These are phyloP conservation scores for Venturia pyrina DNA, from an alignment of 2,329 filamentous ascomycete genomes.

Conservation along the genomic window DNA sequence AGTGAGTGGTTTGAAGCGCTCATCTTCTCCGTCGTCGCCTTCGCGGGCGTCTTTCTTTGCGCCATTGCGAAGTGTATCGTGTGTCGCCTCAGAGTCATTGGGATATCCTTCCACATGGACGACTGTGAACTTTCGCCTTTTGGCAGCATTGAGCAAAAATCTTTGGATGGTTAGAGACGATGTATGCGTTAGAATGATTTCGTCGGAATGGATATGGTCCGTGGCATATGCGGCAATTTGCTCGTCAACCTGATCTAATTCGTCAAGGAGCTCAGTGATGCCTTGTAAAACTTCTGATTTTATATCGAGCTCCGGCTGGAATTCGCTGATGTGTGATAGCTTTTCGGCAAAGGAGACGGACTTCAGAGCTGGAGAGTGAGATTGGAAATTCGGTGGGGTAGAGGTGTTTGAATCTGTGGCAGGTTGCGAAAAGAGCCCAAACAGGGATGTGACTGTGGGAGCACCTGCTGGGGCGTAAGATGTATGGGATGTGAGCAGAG, in stretches of 20 bases:
- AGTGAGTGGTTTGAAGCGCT: conserved; percentile 55
- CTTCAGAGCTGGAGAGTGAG: conserved; percentile 5
- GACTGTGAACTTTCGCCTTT: conserved; percentile 85
- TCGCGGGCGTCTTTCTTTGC: conserved; percentile 26
- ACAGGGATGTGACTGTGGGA: conserved; percentile 61
- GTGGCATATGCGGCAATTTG: conserved; percentile 83
- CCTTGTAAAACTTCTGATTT: conserved; percentile 71
- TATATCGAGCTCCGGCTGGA: neutral
- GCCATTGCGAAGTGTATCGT: conserved; percentile 51
- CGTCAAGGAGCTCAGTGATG: conserved; percentile 92
- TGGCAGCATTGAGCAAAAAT: conserved; percentile 78
- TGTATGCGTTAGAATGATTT: conserved; percentile 83
- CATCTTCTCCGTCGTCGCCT: conserved; percentile 38
- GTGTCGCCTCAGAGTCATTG: conserved; percentile 56
- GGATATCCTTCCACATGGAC: conserved; percentile 68
- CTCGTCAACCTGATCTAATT: conserved; percentile 84
- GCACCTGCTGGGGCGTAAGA: conserved; percentile 46
- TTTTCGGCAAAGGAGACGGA: conserved; percentile 10
- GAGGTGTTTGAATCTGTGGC: conserved; percentile 12
- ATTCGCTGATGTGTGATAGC: neutral
- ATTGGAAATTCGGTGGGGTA: conserved; percentile 2
- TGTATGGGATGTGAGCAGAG: conserved; percentile 50
- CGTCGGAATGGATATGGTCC: conserved; percentile 86
- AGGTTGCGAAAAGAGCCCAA: conserved; percentile 70
- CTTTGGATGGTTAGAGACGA: conserved; percentile 80